Conservation (phyloP, 371 early-diverging fungal genomes). For the Syncephalastrum monosporum region DNA sequence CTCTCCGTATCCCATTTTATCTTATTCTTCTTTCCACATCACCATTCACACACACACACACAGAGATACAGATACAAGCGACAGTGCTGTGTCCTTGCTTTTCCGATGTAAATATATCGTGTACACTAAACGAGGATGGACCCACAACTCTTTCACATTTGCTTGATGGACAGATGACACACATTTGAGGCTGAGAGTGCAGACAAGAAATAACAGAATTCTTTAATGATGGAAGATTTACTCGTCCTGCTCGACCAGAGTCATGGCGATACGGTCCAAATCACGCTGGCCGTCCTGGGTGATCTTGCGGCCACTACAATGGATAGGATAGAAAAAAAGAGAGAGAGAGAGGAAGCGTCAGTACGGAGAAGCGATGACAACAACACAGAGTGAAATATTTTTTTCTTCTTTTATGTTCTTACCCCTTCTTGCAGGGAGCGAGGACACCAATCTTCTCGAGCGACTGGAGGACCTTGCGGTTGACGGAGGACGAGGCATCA, state of each 20-base stretch:
- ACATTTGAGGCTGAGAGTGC: no score
- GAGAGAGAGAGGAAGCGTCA: neutral
- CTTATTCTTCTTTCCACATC: neutral
- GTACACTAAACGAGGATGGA: no score
- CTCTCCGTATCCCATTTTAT: neutral
- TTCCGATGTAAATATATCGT: no score
- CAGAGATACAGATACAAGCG: no score
- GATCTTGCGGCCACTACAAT: slow-evolving; percentile 70
- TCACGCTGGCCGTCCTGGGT: slow-evolving; percentile 78
- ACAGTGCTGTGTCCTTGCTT: no score
- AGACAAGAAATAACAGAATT: no score
- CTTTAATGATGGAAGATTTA: no score
- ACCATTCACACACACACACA: no score
- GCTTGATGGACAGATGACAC: no score
- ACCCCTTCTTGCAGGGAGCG: slow-evolving; percentile 89
- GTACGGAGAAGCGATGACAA: neutral
- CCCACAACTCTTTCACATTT: no score
- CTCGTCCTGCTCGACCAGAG: slow-evolving; percentile 35
- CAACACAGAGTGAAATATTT: no score
- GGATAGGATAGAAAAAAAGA: no score
- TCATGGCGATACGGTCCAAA: slow-evolving; percentile 71
- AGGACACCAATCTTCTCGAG: slow-evolving; percentile 97
- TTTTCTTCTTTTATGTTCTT: slow-evolving; percentile 17
- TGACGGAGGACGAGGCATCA: slow-evolving; percentile 86
- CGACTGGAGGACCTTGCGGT: slow-evolving; percentile 95